phyloP scores from a whole-genome alignment of 768 basidiomycete genomes.

The Candolleomyces aberdarensis region DNA sequence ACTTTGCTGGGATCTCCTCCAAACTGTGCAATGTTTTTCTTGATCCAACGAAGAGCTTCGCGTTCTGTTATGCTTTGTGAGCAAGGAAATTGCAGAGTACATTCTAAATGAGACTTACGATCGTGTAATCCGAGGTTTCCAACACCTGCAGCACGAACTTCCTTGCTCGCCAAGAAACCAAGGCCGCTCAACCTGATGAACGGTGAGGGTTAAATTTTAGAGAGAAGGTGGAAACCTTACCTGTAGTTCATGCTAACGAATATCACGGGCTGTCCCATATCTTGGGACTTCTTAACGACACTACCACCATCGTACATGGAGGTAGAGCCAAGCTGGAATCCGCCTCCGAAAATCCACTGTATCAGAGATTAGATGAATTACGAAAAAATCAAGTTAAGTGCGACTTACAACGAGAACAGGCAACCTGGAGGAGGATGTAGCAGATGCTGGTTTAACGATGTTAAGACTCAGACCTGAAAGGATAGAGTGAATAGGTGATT shows the following conservation, averaged over 20 bases:
- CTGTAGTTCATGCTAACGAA: constrained; percentile 58
- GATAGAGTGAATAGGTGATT: neutral
- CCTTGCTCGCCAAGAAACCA: constrained; percentile 50
- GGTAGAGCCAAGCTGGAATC: constrained; percentile 41
- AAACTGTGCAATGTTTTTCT: constrained; percentile 60
- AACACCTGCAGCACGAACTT: constrained; percentile 48
- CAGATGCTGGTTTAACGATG: constrained; percentile 41
- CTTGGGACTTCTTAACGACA: constrained; percentile 44
- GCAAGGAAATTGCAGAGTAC: neutral
- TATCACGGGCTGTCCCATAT: constrained; percentile 40
- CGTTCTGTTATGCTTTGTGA: constrained; percentile 35
- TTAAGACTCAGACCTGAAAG: constrained; percentile 49
- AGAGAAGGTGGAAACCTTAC: constrained; percentile 1
- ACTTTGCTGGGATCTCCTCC: constrained; percentile 65
- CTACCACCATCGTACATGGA: constrained; percentile 39
- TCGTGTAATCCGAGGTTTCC: constrained; percentile 69
- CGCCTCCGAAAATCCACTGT: constrained; percentile 54
- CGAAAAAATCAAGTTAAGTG: neutral
- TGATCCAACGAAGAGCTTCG: constrained; percentile 60
- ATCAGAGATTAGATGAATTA: neutral
- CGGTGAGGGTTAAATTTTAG: neutral
- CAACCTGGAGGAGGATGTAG: constrained; percentile 39
- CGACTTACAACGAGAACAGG: constrained; percentile 52
- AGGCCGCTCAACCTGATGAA: constrained; percentile 30
- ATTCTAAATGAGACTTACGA: constrained; percentile 36